These are phyloP conservation scores for Lasiosphaeria ovina DNA, from an alignment of 495 filamentous ascomycete genomes.

Conservation along the genomic window DNA sequence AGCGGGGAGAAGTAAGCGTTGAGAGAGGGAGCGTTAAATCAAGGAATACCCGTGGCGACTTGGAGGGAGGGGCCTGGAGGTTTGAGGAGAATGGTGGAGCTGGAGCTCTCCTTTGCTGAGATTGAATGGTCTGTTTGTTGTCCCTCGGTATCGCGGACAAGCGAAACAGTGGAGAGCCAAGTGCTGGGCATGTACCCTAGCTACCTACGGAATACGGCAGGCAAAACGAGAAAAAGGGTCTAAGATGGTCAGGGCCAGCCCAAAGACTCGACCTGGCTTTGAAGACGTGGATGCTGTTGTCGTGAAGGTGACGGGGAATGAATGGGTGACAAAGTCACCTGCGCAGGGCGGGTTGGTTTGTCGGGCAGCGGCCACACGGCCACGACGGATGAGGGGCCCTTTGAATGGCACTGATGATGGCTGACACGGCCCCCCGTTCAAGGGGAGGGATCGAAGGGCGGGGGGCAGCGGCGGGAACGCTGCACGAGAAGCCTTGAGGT, in stretches of 20 bases:
- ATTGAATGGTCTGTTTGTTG: constrained; percentile 4
- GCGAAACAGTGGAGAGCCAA: constrained; percentile 11
- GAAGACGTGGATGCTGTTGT: constrained; percentile 5
- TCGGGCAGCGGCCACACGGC: constrained; percentile 27
- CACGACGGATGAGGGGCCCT: constrained; percentile 22
- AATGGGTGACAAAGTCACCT: constrained; percentile 27
- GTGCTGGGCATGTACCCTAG: not conserved
- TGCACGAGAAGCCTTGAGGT: constrained; percentile 2
- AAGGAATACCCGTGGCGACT: constrained; percentile 13
- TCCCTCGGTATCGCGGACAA: constrained; percentile 15
- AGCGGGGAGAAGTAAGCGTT: not conserved
- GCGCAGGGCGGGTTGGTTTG: constrained; percentile 18
- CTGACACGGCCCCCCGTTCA: constrained; percentile 9
- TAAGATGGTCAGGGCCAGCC: constrained; percentile 33
- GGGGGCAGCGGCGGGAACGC: constrained; percentile 7
- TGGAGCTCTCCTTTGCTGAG: not conserved
- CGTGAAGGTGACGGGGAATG: constrained; percentile 18
- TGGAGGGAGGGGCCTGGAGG: constrained; percentile 7
- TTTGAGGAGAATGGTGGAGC: constrained; percentile 11
- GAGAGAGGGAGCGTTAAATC: not conserved
- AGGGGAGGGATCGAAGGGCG: not conserved
- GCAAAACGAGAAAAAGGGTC: constrained; percentile 5
- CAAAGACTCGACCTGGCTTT: constrained; percentile 26
- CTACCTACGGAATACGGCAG: not conserved
- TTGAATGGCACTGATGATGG: constrained; percentile 13